Evolutionary conservation across 2,329 filamentous ascomycete genomes (phyloP).

Genomic region (Ceratocystiopsis minuta): DNA sequence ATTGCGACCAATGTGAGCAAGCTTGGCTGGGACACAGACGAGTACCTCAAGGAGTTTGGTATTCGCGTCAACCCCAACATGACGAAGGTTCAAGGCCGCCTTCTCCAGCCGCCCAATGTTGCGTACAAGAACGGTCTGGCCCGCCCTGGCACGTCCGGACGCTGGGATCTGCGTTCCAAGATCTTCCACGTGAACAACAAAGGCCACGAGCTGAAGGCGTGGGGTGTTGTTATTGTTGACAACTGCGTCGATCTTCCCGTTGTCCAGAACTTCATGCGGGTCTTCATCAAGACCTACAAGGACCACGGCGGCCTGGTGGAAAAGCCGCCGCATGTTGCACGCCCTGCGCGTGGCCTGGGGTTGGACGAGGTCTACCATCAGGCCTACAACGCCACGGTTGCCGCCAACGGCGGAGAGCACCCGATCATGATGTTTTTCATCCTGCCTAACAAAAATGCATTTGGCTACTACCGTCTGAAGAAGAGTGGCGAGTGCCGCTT

Average conservation of each 20-base stretch:
- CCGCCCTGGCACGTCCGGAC: conserved; percentile 49
- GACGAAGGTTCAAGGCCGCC: conserved; percentile 47
- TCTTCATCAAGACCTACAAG: conserved; percentile 28
- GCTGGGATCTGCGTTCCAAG: conserved; percentile 76
- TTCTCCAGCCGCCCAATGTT: conserved; percentile 55
- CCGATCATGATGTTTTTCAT: conserved; percentile 72
- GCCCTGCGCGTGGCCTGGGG: conserved; percentile 12
- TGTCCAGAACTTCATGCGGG: conserved; percentile 33
- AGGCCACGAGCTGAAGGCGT: conserved; percentile 40
- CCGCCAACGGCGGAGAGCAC: conserved; percentile 30
- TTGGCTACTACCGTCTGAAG: conserved; percentile 72
- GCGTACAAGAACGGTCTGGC: conserved; percentile 40
- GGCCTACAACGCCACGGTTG: conserved; percentile 34
- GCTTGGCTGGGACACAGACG: conserved; percentile 51
- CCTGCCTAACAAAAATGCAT: conserved; percentile 50
- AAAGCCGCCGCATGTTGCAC: conserved; percentile 17
- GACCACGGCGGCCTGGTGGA: conserved; percentile 30
- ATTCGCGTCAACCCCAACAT: conserved; percentile 49
- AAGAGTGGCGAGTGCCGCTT: conserved; percentile 73
- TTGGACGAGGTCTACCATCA: conserved; percentile 30
- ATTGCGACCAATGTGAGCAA: conserved; percentile 51
- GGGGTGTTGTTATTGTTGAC: conserved; percentile 56
- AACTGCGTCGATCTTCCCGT: conserved; percentile 36
- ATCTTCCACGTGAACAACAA: conserved; percentile 53
- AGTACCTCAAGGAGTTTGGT: conserved; percentile 53